phyloP scores from a whole-genome alignment of 1,284 basidiomycete species.

The Ceratobasidium theobromae region DNA sequence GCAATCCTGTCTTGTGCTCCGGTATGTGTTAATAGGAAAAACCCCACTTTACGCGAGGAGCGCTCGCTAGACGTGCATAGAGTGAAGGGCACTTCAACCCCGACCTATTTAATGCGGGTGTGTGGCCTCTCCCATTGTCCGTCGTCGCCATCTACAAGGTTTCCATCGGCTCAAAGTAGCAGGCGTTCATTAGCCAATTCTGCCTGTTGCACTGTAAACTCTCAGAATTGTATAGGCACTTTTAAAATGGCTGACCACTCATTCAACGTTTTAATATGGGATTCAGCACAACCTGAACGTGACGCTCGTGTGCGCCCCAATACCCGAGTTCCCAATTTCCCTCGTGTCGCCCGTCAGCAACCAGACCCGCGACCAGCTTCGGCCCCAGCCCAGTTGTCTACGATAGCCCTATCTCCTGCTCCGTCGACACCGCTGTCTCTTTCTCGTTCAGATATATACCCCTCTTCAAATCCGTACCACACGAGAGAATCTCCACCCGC shows the following conservation, averaged over 20 bases:
- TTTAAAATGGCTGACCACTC: slow-evolving; percentile 12
- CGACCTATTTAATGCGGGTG: too few species aligned
- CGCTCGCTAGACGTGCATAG: too few species aligned
- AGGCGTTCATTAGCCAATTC: too few species aligned
- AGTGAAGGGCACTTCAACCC: too few species aligned
- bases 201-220: too few species aligned
- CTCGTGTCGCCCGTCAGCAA: neutral
- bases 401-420: neutral
- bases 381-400: neutral
- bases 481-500: neutral
- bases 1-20: too few species aligned
- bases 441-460: neutral
- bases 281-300: slow-evolving; percentile 16
- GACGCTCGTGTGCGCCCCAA: slow-evolving; percentile 12
- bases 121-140: too few species aligned
- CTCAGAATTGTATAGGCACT: neutral
- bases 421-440: neutral
- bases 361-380: neutral
- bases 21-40: too few species aligned
- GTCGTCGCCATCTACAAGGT: too few species aligned
- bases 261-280: slow-evolving; percentile 17
- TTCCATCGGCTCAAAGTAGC: too few species aligned
- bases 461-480: neutral
- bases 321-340: neutral
- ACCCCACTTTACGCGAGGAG: too few species aligned